phyloP scores from a whole-genome alignment of 129 eudicot genomes.

The Saposhnikovia divaricata region DNA sequence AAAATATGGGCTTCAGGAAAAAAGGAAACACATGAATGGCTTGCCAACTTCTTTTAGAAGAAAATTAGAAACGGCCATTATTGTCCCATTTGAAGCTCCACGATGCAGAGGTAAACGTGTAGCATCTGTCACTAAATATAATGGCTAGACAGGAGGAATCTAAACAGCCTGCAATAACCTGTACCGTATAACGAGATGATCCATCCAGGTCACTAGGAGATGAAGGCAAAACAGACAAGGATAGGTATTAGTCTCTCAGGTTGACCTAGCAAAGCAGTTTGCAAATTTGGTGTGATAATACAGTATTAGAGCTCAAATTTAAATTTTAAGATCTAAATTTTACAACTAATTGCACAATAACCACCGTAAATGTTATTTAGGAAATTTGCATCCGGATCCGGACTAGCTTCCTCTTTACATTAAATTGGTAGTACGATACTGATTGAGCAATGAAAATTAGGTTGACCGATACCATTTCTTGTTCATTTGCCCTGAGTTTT shows the following conservation, averaged over 20 bases:
- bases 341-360: neutral
- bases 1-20: neutral
- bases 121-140: neutral
- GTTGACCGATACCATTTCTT: neutral
- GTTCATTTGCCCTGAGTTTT: neutral
- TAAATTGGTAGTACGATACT: neutral
- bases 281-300: neutral
- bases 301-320: too few species aligned
- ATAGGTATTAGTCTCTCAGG: neutral
- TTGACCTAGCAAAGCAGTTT: neutral
- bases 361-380: neutral
- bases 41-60: neutral
- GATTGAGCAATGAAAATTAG: neutral
- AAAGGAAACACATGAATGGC: neutral
- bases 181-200: neutral
- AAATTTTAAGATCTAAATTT: too few species aligned
- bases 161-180: neutral
- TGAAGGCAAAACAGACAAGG: neutral
- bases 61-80: too few species aligned
- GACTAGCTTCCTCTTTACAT: neutral
- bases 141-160: neutral
- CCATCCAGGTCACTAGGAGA: neutral
- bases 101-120: neutral
- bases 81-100: neutral
- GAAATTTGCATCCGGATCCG: neutral